These are phyloP conservation scores for Amoebophrya sp. DNA, from an alignment of 169 alveolate genomes.

Conservation along the genomic window DNA sequence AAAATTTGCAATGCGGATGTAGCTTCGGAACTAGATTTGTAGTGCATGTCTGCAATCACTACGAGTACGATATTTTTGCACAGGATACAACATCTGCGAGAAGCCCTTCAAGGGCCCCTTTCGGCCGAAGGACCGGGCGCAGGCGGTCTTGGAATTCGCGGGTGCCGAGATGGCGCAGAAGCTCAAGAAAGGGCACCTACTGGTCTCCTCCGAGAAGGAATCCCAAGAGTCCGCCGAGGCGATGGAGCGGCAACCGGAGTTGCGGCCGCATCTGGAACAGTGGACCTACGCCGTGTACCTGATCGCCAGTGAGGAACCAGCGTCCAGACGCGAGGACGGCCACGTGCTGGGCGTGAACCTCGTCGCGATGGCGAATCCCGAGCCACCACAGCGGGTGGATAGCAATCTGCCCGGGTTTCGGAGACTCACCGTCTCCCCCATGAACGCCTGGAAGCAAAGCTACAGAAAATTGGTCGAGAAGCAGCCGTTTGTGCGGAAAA, in stretches of 20 bases:
- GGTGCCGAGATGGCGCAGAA: background rate
- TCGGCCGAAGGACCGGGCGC: slow-evolving; percentile 33
- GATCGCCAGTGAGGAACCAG: background rate
- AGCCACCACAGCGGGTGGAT: background rate
- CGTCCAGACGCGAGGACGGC: background rate
- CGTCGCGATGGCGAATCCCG: background rate
- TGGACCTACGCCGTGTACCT: background rate
- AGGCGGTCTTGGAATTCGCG: background rate
- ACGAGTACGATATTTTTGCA: too few relatives aligned
- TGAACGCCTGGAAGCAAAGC: background rate
- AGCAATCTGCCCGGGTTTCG: background rate
- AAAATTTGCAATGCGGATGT: too few relatives aligned
- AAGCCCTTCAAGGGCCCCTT: slow-evolving; percentile 39
- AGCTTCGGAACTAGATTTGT: too few relatives aligned
- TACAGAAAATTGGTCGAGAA: background rate
- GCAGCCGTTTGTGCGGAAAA: background rate
- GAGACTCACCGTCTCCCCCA: background rate
- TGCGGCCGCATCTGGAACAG: background rate
- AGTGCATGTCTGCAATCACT: too few relatives aligned
- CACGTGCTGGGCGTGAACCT: background rate
- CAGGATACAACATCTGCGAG: slow-evolving; percentile 43
- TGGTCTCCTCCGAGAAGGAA: background rate
- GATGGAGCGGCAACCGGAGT: background rate
- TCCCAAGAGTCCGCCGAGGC: background rate
- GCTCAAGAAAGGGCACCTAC: background rate